Percentiles rank a stretch among this genome's conserved stretches.
These are phyloP conservation scores for Phytophthora pistaciae DNA, from an alignment of 352 stramenopile species.

Conservation along the genomic window DNA sequence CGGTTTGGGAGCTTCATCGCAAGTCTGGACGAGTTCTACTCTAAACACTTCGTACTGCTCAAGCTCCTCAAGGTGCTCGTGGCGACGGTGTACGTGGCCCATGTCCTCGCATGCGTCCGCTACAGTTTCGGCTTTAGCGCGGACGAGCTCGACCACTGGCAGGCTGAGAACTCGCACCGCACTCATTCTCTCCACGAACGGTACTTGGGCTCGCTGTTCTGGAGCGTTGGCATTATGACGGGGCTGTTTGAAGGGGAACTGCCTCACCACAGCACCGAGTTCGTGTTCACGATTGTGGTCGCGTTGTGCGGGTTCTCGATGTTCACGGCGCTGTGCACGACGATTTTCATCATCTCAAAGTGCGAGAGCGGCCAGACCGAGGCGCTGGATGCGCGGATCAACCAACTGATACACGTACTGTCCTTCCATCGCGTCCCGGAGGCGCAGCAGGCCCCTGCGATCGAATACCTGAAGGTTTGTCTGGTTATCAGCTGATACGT, in stretches of 20 bases:
- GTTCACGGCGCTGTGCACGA: neutral
- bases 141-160: neutral
- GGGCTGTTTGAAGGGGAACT: neutral
- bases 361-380: neutral
- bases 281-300: neutral
- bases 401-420: neutral
- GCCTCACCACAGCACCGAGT: neutral
- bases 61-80: slow-evolving; percentile 54
- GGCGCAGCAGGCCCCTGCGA: neutral
- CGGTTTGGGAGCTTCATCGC: slow-evolving; percentile 47
- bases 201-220: neutral
- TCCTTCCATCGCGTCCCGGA: neutral
- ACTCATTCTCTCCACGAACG: neutral
- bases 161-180: too few species aligned
- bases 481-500: neutral
- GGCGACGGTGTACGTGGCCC: slow-evolving; percentile 50
- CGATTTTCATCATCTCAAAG: slow-evolving; percentile 1
- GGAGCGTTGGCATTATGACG: slow-evolving; percentile 4
- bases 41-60: slow-evolving; percentile 55
- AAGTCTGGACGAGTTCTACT: slow-evolving; percentile 60
- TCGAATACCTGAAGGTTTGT: slow-evolving; percentile 8
- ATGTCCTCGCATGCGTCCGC: slow-evolving; percentile 9
- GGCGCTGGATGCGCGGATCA: neutral
- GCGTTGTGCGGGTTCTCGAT: neutral
- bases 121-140: neutral